Conservation (phyloP, 768 basidiomycete genomes). For the Boletus subcaerulescens region DNA sequence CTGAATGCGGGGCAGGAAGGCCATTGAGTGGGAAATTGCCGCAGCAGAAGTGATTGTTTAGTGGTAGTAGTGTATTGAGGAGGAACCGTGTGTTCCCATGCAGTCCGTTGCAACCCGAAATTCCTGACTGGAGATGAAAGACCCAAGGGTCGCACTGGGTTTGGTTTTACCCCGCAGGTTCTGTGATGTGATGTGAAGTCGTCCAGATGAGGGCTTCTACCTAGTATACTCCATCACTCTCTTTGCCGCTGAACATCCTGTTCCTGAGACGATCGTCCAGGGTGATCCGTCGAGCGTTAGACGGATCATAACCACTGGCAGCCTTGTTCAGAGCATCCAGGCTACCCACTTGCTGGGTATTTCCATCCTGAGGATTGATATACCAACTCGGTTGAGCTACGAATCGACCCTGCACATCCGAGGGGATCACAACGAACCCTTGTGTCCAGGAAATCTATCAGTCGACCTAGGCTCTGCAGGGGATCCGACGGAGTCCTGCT, state of each 20-base stretch:
- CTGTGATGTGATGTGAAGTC: too few species aligned
- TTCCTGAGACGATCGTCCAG: constrained; percentile 7
- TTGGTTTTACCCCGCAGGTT: too few species aligned
- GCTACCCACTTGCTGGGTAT: too few species aligned
- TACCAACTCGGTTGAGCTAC: background rate
- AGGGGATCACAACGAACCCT: constrained; percentile 8
- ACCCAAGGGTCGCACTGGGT: too few species aligned
- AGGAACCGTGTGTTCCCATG: constrained; percentile 1
- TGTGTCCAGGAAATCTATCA: background rate
- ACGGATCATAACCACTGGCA: too few species aligned
- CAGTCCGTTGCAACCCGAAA: background rate
- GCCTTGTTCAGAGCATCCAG: too few species aligned
- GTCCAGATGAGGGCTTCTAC: too few species aligned
- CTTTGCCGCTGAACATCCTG: too few species aligned
- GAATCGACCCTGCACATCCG: constrained; percentile 11
- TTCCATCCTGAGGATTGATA: background rate
- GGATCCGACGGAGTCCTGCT: constrained; percentile 9
- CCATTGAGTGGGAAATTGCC: background rate
- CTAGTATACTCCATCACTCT: too few species aligned
- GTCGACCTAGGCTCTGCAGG: constrained; percentile 9
- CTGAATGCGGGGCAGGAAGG: background rate
- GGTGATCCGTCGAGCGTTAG: too few species aligned
- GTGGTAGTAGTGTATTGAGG: too few species aligned
- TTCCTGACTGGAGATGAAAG: constrained; percentile 10
- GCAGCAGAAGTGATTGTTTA: too few species aligned